Evolutionary conservation across 179 eudicot genomes (phyloP), one percentile per base, ranked within the genome.

Genomic region (Gypsophila paniculata): DNA sequence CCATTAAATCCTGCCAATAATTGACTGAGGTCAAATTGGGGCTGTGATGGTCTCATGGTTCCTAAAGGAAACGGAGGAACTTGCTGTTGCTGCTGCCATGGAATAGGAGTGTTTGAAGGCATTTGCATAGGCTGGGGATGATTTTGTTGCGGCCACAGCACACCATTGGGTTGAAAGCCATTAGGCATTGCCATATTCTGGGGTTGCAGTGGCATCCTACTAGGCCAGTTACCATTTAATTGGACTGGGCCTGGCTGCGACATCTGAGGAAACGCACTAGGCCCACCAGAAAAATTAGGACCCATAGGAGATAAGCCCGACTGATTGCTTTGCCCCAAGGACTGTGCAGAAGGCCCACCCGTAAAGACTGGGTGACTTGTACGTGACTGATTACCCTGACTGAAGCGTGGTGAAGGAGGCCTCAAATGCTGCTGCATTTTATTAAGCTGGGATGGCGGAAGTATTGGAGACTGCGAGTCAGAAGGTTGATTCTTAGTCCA

Each of bases 401-500:
- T 54, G 55, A n/a, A 19, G 62, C 38, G 19, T 64, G 69, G 36
- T 64, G 5, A 21, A 51, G 75, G 69, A 21, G 69, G 8, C 25
- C 67, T 7, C 58, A 48, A 12, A 25, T 59, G 65, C 52, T 57
- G 76, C 63, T 72, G 79, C 73, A 68, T 65, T 63, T 68, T 73
- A 54, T 34, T 69, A 65, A 77, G 61, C 72, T 75, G 77, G 49
- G 77, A 32, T n/a, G 80, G 48, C 29, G 46, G 68, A 15, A 55
- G 54, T 25, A 57, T 70, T 5, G 58, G 75, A 65, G 78, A 64
- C 66, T 73, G 72, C 63, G 81, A 69, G 67, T 76, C 51, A 58
- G 78, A 70, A 59, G 70, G 62, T 51, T 59, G 79, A 72, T 66
- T 75, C 52, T 65, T 79, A 68, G 74, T 79, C 83, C 81, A 80